Evolutionary conservation across 208 protist genomes (phyloP), one percentile per base, ranked within the genome.

Genomic region (Leishmania tarentolae): DNA sequence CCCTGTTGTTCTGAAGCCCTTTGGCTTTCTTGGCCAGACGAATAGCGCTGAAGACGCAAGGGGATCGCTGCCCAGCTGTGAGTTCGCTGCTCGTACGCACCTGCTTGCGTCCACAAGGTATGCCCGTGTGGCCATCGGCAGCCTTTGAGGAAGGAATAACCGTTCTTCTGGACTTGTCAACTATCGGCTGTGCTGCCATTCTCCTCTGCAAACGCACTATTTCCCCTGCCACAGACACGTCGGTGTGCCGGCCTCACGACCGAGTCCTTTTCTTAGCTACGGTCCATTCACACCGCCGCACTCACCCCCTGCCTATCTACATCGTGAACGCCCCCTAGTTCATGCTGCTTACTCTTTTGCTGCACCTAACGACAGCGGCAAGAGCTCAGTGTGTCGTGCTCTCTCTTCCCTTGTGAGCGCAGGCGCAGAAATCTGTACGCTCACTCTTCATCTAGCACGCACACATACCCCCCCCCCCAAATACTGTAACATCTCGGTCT

Each of bases 381-480:
- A 63, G 9, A 35, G 57, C 11, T 13, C 57, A 63, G 31, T 63
- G 57, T 28, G 3, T 0, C 8, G 28, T 31, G 28, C 3, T 11
- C 7, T 63, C 57, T 90, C 15, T 93, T 93, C 61, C 88, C 91
- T 31, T 63, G 50, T 9, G 15, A 53, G 50, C 50, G 21, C 15
- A 21, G 13, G 50, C 17, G 50, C 13, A 9, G 5, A 3, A 21
- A 17, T 17, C 6, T 9, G 21, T 15, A 21, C 0, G 15, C 13
- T 53, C 11, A 21, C 50, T 53, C 15, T 53, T 9, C 17, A 53
- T 53, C 50, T 21, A 53, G 50, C 50, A 6, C 46, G 11, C 46
- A 47, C 50, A 21, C 13, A 53, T 17, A 17, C 13, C 11, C 50
- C 13, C 1, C 0, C 15, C 4, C 15, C 2, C 13, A 53, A 53